Evolutionary conservation across 2,329 filamentous ascomycete genomes (phyloP).

Genomic region (Alternaria burnsii): DNA sequence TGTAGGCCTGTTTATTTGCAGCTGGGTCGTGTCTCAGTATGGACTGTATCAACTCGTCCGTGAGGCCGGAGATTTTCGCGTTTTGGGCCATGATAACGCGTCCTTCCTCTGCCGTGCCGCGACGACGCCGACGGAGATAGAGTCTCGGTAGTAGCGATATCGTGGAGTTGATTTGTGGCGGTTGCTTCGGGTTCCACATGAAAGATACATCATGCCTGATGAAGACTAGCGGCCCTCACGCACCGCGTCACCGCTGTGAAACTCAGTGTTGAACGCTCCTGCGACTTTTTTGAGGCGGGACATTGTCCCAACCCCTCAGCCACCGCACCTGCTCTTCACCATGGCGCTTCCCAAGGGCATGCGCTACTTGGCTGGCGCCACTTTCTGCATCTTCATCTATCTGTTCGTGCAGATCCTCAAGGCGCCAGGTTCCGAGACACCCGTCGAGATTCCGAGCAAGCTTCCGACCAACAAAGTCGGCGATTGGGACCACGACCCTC

Average conservation of each 20-base stretch:
- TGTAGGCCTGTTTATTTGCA: conserved; percentile 48
- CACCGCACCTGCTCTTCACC: conserved; percentile 37
- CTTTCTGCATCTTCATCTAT: conserved; percentile 77
- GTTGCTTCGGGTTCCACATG: conserved; percentile 18
- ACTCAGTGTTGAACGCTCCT: conserved; percentile 7
- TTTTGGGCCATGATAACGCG: conserved; percentile 71
- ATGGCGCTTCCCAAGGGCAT: conserved; percentile 91
- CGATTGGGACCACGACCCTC: conserved; percentile 80
- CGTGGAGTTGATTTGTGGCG: conserved; percentile 12
- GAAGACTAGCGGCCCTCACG: conserved; percentile 7
- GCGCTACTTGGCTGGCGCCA: conserved; percentile 76
- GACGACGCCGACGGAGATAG: conserved; percentile 1
- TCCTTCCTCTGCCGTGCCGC: neutral
- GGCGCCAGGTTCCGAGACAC: conserved; percentile 62
- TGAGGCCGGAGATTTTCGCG: conserved; percentile 69
- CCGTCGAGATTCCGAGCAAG: conserved; percentile 47
- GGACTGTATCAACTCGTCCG: conserved; percentile 74
- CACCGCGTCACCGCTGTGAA: conserved; percentile 24
- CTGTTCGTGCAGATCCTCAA: conserved; percentile 79
- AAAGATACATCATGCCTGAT: conserved; percentile 12
- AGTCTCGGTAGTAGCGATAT: neutral
- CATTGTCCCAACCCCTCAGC: conserved; percentile 8
- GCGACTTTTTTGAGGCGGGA: conserved; percentile 17
- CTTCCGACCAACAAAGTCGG: conserved; percentile 55
- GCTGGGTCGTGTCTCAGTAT: conserved; percentile 62